Percentiles rank a stretch among this genome's conserved stretches.
phyloP scores from a whole-genome alignment of 2,329 filamentous ascomycete species.

The Epichloe typhina region DNA sequence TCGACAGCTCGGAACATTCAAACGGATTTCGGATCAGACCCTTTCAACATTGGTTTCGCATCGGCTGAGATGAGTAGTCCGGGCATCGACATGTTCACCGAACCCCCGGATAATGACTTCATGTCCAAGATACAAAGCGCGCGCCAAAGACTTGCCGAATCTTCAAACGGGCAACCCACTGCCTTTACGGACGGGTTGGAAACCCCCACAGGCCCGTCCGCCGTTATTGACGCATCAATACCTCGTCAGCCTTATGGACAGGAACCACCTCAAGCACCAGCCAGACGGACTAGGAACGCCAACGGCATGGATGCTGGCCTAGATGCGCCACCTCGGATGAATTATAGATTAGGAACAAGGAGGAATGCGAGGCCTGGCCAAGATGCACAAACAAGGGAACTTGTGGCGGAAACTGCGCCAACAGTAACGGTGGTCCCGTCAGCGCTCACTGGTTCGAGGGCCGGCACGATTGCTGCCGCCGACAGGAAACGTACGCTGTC shows the following conservation, averaged over 20 bases:
- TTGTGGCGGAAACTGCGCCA: constrained; percentile 26
- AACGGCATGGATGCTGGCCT: constrained; percentile 37
- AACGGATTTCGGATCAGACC: constrained; percentile 29
- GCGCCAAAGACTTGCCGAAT: constrained; percentile 30
- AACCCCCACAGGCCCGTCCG: constrained; percentile 34
- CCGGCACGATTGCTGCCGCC: constrained; percentile 28
- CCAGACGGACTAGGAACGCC: constrained; percentile 39
- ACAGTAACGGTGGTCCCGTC: constrained; percentile 21
- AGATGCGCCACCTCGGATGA: constrained; percentile 53
- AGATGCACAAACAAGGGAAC: constrained; percentile 22
- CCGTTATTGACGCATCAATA: constrained; percentile 10
- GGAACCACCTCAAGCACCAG: constrained; percentile 39
- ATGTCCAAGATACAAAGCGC: constrained; percentile 42
- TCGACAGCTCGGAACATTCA: constrained; percentile 23
- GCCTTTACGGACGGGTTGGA: constrained; percentile 42
- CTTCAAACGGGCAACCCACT: constrained; percentile 23
- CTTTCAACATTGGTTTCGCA: constrained; percentile 35
- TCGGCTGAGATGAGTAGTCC: constrained; percentile 28
- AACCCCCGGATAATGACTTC: constrained; percentile 39
- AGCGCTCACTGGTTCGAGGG: constrained; percentile 19
- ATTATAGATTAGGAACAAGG: constrained; percentile 38
- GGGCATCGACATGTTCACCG: constrained; percentile 26
- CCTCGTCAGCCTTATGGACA: constrained; percentile 15
- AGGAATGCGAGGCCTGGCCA: constrained; percentile 23
- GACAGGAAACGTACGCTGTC: constrained; percentile 89